Evolutionary conservation across 306 rosid species (phyloP), one percentile per base, ranked within the genome.

Genomic region (Casuarina glauca): DNA sequence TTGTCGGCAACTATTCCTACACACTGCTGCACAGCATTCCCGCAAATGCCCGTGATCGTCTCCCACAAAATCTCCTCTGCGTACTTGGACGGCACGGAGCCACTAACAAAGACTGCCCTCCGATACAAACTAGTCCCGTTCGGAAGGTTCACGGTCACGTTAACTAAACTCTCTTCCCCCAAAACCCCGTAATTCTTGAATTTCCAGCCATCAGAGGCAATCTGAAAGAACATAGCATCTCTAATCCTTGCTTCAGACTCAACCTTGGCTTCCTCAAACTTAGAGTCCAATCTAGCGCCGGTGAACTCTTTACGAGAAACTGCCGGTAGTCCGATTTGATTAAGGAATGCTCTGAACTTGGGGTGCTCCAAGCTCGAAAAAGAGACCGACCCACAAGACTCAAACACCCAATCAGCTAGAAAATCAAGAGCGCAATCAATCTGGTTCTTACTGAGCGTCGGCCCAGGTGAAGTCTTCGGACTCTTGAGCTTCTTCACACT

Each of bases 401-500:
- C 97, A 16, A 84, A 90, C 0, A 94, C 92, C 98, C 98, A 94
- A 79, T 94, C 98, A 48, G 88, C 85, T 3, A 94, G 87, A 75
- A 62, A 89, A 70, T 90, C 97, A 16, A 94, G 46, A 1, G 98
- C 98, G 58, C 76, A 78, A 8, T 94, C 93, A 45, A 88, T 84
- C 79, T 89, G 98, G 11, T 69, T 57, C 84, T 90, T 92, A 72
- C 84, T 83, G 44, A 94, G 89, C 46, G 85, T 78, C 46, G 90
- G 89, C 32, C 97, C 93, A 2, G 93, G 96, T 4, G 96, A 92
- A 11, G 97, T 87, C 63, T 94, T 92, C 1, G 98, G 98, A 80
- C 98, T 94, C 82, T 92, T 94, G 3, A 94, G 86, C 92, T 89
- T 94, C 92, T 94, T 94, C 78, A 94, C 97, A 77, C 97, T 94